phyloP scores from a whole-genome alignment of 1,284 basidiomycete species.

The Irpex sp. region DNA sequence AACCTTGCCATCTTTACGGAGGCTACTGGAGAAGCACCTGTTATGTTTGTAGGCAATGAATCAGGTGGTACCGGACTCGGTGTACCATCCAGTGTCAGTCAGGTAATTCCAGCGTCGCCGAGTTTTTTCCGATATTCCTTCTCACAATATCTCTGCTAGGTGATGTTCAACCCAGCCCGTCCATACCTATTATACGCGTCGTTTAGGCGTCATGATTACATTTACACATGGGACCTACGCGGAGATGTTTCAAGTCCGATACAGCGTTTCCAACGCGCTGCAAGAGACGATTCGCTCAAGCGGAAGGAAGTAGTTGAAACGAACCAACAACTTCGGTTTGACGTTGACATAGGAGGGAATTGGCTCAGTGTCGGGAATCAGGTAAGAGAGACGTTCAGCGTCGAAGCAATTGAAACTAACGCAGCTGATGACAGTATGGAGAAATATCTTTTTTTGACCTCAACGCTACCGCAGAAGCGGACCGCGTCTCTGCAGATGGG shows the following conservation, averaged over 20 bases:
- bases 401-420: not conserved
- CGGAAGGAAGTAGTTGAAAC: conserved; percentile 33
- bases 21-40: conserved; percentile 44
- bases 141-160: conserved; percentile 36
- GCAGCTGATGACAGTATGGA: conserved; percentile 23
- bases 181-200: conserved; percentile 77
- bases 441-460: conserved; percentile 45
- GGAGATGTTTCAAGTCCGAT: conserved; percentile 51
- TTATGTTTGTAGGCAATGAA: conserved; percentile 55
- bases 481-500: not conserved
- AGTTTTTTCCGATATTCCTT: not conserved
- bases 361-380: conserved; percentile 72
- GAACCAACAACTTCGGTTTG: conserved; percentile 79
- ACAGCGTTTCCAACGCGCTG: conserved; percentile 32
- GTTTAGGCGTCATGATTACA: conserved; percentile 60
- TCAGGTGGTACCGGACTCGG: conserved; percentile 30
- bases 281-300: not conserved
- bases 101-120: conserved; percentile 41
- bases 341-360: conserved; percentile 69
- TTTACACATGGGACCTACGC: conserved; percentile 81
- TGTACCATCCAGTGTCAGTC: conserved; percentile 61
- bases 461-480: conserved; percentile 10
- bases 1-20: conserved; percentile 79
- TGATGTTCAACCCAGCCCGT: conserved; percentile 74
- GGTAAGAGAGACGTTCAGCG: conserved; percentile 36